These are phyloP conservation scores for Septoria linicola DNA, from an alignment of 2,329 filamentous ascomycete genomes.

Conservation along the genomic window DNA sequence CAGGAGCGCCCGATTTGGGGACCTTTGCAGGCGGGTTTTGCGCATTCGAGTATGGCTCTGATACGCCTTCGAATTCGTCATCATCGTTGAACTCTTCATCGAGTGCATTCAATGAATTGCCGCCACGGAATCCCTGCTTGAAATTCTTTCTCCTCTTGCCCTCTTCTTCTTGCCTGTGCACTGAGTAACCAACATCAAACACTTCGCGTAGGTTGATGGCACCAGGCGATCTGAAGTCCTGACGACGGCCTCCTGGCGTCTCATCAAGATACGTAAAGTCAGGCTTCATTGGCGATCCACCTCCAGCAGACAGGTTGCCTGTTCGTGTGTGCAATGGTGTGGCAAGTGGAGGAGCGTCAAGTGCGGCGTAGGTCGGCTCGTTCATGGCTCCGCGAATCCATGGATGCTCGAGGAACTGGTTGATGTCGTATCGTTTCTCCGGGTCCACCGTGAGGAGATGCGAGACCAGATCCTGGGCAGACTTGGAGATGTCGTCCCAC, in stretches of 20 bases:
- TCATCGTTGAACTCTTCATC: constrained; percentile 65
- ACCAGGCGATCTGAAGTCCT: constrained; percentile 93
- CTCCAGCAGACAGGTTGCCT: constrained; percentile 41
- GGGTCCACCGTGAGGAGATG: constrained; percentile 93
- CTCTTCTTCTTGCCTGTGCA: constrained; percentile 95
- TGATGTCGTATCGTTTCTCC: constrained; percentile 90
- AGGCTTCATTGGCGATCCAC: constrained; percentile 47
- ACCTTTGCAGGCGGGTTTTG: constrained; percentile 61
- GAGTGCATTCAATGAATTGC: constrained; percentile 61
- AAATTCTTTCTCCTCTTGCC: constrained; percentile 86
- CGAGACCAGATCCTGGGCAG: constrained; percentile 88
- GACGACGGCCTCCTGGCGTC: constrained; percentile 61
- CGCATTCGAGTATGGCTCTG: constrained; percentile 50
- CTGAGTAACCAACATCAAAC: constrained; percentile 97
- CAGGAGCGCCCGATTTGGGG: constrained; percentile 58
- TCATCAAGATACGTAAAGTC: constrained; percentile 57
- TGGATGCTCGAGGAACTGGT: constrained; percentile 88
- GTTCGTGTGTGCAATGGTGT: constrained; percentile 62
- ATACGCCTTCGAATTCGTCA: constrained; percentile 64
- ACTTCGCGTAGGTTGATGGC: constrained; percentile 95
- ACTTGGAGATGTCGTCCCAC: constrained; percentile 98
- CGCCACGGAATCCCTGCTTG: constrained; percentile 64
- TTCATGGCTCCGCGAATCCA: constrained; percentile 73
- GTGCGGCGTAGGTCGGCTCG: constrained; percentile 65
- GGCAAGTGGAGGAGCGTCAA: constrained; percentile 69